A percentile compares a stretch with the other conserved stretches of the same genome.
Conservation (phyloP, 2,329 filamentous ascomycete species). For the Chaetothyriales sp. region DNA sequence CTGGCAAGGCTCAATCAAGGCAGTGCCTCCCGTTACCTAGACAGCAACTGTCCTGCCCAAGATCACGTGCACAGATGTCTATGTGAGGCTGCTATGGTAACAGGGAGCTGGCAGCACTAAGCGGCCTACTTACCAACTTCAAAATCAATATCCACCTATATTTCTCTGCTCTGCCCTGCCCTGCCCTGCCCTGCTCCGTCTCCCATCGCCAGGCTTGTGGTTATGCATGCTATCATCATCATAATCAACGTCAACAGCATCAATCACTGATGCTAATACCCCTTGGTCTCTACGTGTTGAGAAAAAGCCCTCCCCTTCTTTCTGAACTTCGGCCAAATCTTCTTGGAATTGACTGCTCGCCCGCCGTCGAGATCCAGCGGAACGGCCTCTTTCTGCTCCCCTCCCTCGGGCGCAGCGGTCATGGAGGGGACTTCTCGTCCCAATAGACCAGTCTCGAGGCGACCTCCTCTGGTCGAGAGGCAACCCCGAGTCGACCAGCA, state of each 20-base stretch:
- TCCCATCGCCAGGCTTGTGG: not conserved
- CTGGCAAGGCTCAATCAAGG: not conserved
- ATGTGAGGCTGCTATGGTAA: not conserved
- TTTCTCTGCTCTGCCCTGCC: not conserved
- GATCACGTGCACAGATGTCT: not conserved
- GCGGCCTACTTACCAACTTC: not conserved
- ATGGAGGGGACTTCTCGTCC: not conserved
- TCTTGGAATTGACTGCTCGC: not conserved
- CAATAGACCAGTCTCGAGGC: conserved; percentile 4
- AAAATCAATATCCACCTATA: not conserved
- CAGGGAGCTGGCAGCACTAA: not conserved
- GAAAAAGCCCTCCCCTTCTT: not conserved
- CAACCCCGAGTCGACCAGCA: conserved; percentile 10
- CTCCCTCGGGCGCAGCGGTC: not conserved
- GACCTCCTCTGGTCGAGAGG: conserved; percentile 11
- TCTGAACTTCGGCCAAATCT: not conserved
- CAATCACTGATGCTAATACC: too few species aligned
- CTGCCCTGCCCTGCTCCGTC: not conserved
- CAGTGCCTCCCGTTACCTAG: not conserved
- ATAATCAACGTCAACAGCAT: not conserved
- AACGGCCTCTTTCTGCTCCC: not conserved
- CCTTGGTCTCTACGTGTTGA: not conserved
- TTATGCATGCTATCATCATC: not conserved
- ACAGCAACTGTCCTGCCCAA: not conserved
- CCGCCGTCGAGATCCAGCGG: not conserved